phyloP scores from a whole-genome alignment of 164 flowering plant species.

The Kalanchoe fedtschenkoi region DNA sequence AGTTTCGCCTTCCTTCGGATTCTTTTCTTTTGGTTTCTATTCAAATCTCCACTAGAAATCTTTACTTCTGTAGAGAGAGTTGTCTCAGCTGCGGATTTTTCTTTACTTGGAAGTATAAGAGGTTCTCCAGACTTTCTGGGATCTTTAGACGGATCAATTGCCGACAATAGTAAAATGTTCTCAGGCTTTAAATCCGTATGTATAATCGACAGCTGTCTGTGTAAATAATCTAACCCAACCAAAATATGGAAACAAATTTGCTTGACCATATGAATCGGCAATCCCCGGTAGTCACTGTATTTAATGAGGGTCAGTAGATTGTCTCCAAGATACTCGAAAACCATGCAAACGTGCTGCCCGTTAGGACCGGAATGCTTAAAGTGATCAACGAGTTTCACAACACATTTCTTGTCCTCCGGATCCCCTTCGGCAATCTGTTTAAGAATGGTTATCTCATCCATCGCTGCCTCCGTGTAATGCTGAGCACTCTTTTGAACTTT shows the following conservation, averaged over 20 bases:
- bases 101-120: neutral
- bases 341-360: slow-evolving; percentile 10
- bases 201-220: slow-evolving; percentile 8
- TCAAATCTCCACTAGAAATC: slow-evolving; percentile 3
- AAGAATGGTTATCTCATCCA: slow-evolving; percentile 21
- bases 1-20: slow-evolving; percentile 2
- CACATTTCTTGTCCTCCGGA: slow-evolving; percentile 8
- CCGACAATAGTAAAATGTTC: slow-evolving; percentile 8
- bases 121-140: slow-evolving; percentile 1
- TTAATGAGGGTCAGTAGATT: slow-evolving; percentile 5
- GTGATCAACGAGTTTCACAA: slow-evolving; percentile 9
- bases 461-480: slow-evolving; percentile 28
- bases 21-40: slow-evolving; percentile 8
- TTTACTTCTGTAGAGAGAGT: neutral
- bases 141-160: slow-evolving; percentile 7
- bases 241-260: slow-evolving; percentile 7
- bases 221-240: slow-evolving; percentile 10
- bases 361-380: slow-evolving; percentile 11
- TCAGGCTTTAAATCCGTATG: slow-evolving; percentile 10
- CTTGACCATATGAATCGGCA: slow-evolving; percentile 9
- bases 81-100: neutral
- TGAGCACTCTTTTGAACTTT: slow-evolving; percentile 31
- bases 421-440: slow-evolving; percentile 10
- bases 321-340: slow-evolving; percentile 9
- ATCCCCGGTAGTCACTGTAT: slow-evolving; percentile 6